A percentile compares a stretch with the other conserved stretches of the same genome.
Evolutionary conservation across 1,139 yeast species (phyloP).

Genomic region (Magnusiomyces clavatus): DNA sequence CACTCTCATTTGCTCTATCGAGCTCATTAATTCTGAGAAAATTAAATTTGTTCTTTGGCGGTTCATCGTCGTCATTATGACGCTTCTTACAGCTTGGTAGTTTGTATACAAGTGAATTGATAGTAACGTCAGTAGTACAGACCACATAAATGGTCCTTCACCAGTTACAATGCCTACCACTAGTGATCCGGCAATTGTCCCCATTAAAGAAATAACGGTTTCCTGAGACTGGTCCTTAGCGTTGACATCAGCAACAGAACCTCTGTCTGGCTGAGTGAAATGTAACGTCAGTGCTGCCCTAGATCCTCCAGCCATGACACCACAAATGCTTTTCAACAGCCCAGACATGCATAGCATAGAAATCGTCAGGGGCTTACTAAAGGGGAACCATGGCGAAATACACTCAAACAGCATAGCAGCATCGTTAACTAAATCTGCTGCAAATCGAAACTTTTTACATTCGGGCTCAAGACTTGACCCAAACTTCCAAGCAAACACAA

Average conservation of each 20-base stretch:
- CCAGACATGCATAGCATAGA: conserved; percentile 32
- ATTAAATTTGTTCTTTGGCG: conserved; percentile 32
- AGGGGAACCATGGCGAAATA: conserved; percentile 30
- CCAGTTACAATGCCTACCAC: conserved; percentile 29
- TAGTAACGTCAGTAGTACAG: conserved; percentile 23
- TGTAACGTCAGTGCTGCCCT: conserved; percentile 36
- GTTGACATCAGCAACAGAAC: conserved; percentile 33
- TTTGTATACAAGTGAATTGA: conserved; percentile 31
- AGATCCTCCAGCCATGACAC: conserved; percentile 36
- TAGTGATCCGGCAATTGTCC: conserved; percentile 33
- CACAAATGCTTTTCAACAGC: conserved; percentile 30
- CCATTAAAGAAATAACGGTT: conserved; percentile 33
- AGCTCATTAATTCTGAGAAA: conserved; percentile 26
- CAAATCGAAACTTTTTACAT: conserved; percentile 32
- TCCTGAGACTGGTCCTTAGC: conserved; percentile 37
- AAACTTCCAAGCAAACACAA: conserved; percentile 32
- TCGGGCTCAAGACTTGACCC: conserved; percentile 34
- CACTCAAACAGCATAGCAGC: conserved; percentile 33
- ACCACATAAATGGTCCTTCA: conserved; percentile 30
- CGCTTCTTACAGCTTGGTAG: conserved; percentile 32
- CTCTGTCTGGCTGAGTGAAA: conserved; percentile 30
- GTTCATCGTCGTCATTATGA: conserved; percentile 29
- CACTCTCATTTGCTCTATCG: conserved; percentile 16
- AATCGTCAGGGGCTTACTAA: conserved; percentile 21
- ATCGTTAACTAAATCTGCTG: conserved; percentile 34